Conservation (phyloP, 2,329 filamentous ascomycete species). For the Colletotrichum sp. region DNA sequence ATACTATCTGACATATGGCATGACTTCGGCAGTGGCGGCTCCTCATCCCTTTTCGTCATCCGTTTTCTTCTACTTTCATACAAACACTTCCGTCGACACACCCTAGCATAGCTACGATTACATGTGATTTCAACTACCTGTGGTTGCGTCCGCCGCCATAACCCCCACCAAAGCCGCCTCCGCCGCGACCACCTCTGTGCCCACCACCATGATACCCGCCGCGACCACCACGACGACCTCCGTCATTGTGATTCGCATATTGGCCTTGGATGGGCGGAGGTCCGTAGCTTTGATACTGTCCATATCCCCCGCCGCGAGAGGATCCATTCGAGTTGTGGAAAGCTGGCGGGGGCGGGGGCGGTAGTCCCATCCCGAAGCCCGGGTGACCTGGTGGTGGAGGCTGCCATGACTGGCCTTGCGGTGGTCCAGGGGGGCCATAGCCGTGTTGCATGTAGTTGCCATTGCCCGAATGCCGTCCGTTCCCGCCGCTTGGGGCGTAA, state of each 20-base stretch:
- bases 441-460: conserved; percentile 14
- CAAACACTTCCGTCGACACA: not conserved
- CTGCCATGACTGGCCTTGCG: conserved; percentile 33
- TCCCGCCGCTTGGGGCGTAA: conserved; percentile 44
- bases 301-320: conserved; percentile 1
- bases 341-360: conserved; percentile 54
- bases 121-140: not conserved
- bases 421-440: not conserved
- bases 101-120: not conserved
- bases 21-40: not conserved
- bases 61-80: not conserved
- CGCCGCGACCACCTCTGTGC: not conserved
- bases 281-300: conserved; percentile 4
- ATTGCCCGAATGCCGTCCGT: conserved; percentile 20
- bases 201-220: conserved; percentile 10
- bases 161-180: not conserved
- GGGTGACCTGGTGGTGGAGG: conserved; percentile 51
- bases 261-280: not conserved
- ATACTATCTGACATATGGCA: not conserved
- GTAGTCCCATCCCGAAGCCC: conserved; percentile 46
- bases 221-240: not conserved
- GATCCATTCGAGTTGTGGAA: conserved; percentile 20
- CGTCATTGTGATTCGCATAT: not conserved
- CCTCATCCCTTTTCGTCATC: not conserved
- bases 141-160: conserved; percentile 7